Evolutionary conservation across 768 basidiomycete species (phyloP).

Genomic region (Psilocybe subaeruginosa): DNA sequence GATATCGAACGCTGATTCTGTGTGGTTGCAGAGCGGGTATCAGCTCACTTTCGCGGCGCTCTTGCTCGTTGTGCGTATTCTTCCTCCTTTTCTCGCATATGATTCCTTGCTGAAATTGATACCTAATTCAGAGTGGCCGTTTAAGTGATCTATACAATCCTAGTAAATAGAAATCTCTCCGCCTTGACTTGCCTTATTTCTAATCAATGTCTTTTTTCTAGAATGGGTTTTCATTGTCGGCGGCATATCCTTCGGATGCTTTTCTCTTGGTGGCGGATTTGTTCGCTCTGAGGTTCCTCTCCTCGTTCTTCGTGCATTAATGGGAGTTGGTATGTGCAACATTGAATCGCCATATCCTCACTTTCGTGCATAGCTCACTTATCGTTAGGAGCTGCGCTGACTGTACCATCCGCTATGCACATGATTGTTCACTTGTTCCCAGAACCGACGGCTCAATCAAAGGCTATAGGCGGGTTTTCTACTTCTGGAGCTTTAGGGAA

Average conservation of each 20-base stretch:
- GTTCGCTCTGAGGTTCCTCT: slow-evolving; percentile 46
- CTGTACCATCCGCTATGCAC: slow-evolving; percentile 52
- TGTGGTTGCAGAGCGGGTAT: slow-evolving; percentile 47
- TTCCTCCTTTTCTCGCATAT: neutral
- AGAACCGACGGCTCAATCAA: slow-evolving; percentile 46
- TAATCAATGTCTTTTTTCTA: slow-evolving; percentile 12
- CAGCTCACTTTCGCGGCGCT: slow-evolving; percentile 46
- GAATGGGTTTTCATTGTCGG: slow-evolving; percentile 47
- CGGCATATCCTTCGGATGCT: slow-evolving; percentile 39
- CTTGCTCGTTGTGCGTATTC: slow-evolving; percentile 32
- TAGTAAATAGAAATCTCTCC: slow-evolving; percentile 28
- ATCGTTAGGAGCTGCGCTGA: slow-evolving; percentile 44
- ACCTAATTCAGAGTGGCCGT: slow-evolving; percentile 34
- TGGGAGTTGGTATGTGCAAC: slow-evolving; percentile 42
- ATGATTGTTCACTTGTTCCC: slow-evolving; percentile 55
- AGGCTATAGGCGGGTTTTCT: slow-evolving; percentile 50
- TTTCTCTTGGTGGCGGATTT: slow-evolving; percentile 52
- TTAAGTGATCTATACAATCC: slow-evolving; percentile 42
- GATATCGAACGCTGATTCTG: slow-evolving; percentile 26
- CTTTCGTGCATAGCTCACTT: neutral
- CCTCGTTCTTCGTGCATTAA: slow-evolving; percentile 53
- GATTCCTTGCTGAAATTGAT: neutral
- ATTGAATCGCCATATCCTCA: neutral
- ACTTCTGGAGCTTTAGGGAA: slow-evolving; percentile 49
- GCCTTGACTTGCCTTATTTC: neutral